Evolutionary conservation across 768 basidiomycete genomes (phyloP).

Genomic region (Pisolithus albus): DNA sequence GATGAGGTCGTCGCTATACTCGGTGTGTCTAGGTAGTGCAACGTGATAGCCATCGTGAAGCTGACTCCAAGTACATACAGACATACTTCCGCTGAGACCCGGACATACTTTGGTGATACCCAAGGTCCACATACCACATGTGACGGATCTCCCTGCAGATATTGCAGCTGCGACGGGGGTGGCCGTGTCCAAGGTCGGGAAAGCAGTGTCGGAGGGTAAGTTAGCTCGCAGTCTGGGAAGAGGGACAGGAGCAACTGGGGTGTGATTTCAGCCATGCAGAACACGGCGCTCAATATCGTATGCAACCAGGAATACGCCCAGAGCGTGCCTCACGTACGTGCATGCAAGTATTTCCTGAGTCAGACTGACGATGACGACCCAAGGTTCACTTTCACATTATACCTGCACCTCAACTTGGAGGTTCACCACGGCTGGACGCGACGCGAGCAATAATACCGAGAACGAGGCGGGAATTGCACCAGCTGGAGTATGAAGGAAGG

Average conservation of each 20-base stretch:
- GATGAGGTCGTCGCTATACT: conserved; percentile 60
- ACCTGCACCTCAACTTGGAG: conserved; percentile 51
- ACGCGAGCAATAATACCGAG: conserved; percentile 16
- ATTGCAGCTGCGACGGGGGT: conserved; percentile 52
- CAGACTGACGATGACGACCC: not conserved
- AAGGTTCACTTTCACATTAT: conserved; percentile 77
- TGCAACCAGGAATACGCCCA: conserved; percentile 82
- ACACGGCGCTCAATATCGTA: conserved; percentile 67
- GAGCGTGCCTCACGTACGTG: conserved; percentile 65
- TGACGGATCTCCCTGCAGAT: conserved; percentile 60
- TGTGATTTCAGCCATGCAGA: conserved; percentile 30
- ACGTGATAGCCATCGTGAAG: too few species aligned
- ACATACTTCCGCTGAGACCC: conserved; percentile 58
- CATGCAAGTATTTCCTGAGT: not conserved
- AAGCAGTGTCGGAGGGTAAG: conserved; percentile 56
- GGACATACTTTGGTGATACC: conserved; percentile 71
- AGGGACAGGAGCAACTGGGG: not conserved
- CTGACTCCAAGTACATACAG: conserved; percentile 23
- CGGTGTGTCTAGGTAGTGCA: too few species aligned
- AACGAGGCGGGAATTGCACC: conserved; percentile 50
- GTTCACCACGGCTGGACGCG: not conserved
- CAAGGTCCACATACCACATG: conserved; percentile 51
- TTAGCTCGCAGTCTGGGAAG: not conserved
- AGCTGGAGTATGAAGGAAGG: conserved; percentile 50
- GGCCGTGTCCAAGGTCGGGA: conserved; percentile 54